Conservation (phyloP, 2,329 filamentous ascomycete species). For the Colletotrichum musicola region DNA sequence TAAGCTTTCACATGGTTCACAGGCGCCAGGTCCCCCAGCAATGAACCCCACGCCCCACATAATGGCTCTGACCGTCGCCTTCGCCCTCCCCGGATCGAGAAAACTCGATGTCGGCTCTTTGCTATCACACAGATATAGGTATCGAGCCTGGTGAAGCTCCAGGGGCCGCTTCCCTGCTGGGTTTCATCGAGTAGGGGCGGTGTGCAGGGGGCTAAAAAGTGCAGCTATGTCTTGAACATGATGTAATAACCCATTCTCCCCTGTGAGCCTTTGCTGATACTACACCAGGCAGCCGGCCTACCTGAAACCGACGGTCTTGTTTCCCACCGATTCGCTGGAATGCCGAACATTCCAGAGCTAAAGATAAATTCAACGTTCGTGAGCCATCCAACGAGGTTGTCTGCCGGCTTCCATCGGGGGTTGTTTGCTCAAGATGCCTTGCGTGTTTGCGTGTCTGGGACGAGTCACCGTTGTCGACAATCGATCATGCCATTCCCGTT, state of each 20-base stretch:
- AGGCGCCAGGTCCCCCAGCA: too few species aligned
- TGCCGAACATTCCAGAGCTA: not conserved
- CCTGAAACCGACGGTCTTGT: slow-evolving; percentile 25
- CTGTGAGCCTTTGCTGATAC: slow-evolving; percentile 13
- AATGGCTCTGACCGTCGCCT: too few species aligned
- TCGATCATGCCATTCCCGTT: not conserved
- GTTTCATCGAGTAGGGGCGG: not conserved
- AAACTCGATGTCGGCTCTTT: not conserved
- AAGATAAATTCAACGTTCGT: not conserved
- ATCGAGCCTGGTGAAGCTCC: slow-evolving; percentile 1
- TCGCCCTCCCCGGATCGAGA: too few species aligned
- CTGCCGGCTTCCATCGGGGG: not conserved
- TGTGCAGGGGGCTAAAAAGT: slow-evolving; percentile 1
- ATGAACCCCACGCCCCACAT: too few species aligned
- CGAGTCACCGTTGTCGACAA: not conserved
- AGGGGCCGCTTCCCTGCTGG: not conserved
- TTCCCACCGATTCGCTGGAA: slow-evolving; percentile 21
- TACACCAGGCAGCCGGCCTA: slow-evolving; percentile 14
- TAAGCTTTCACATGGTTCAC: too few species aligned
- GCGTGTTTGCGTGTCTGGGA: not conserved
- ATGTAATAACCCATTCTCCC: not conserved
- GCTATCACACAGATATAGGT: not conserved
- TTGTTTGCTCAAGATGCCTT: not conserved
- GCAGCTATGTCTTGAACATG: slow-evolving; percentile 12
- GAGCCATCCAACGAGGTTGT: not conserved